These are phyloP conservation scores for Plenodomus biglobosus DNA, from an alignment of 2,329 filamentous ascomycete species.

Conservation along the genomic window DNA sequence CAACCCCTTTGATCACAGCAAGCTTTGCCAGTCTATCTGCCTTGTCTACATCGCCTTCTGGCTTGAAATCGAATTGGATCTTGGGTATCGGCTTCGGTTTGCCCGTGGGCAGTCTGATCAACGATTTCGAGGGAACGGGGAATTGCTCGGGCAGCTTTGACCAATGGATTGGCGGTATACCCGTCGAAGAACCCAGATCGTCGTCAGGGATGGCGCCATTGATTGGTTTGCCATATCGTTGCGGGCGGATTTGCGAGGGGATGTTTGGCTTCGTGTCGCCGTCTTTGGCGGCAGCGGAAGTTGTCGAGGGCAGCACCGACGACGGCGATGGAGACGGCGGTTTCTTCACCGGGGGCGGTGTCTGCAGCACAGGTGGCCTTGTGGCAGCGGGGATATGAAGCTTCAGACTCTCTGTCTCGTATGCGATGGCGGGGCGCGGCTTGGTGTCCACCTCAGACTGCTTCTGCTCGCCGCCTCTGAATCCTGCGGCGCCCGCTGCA, in stretches of 20 bases:
- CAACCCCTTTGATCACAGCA: conserved; percentile 69
- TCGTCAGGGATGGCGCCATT: conserved; percentile 20
- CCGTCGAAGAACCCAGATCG: conserved; percentile 15
- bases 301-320: conserved; percentile 10
- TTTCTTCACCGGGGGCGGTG: conserved; percentile 33
- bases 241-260: conserved; percentile 15
- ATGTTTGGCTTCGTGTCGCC: conserved; percentile 21
- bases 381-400: conserved; percentile 37
- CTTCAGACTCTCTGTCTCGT: conserved; percentile 37
- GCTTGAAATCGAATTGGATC: conserved; percentile 73
- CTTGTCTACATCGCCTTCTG: conserved; percentile 57
- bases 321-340: conserved; percentile 12
- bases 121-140: conserved; percentile 68
- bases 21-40: conserved; percentile 65
- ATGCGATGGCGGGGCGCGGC: conserved; percentile 28
- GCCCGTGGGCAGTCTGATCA: conserved; percentile 75
- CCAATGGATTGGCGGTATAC: conserved; percentile 61
- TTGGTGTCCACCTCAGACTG: conserved; percentile 20
- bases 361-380: conserved; percentile 22
- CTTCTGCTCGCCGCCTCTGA: conserved; percentile 20
- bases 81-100: conserved; percentile 69
- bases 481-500: conserved; percentile 21
- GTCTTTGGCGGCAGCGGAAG: conserved; percentile 10
- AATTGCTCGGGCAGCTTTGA: conserved; percentile 72
- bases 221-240: conserved; percentile 13